Conservation (phyloP, 805 yeast species). For the Saccharomycopsis sp. region DNA sequence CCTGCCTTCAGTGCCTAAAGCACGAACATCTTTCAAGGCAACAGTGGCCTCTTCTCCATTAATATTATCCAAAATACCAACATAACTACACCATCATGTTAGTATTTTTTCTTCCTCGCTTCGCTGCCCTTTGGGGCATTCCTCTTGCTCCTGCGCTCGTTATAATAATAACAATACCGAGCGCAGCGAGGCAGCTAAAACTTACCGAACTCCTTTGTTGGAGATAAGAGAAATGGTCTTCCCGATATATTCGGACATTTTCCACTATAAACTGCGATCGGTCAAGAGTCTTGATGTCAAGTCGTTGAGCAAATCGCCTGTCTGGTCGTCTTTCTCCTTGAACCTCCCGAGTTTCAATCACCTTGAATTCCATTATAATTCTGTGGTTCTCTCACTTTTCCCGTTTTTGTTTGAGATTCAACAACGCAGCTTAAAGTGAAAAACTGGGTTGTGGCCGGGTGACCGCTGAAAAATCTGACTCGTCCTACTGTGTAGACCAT, state of each 20-base stretch:
- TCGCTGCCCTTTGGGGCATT: too few relatives aligned
- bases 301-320: too few relatives aligned
- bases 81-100: conserved; percentile 48
- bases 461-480: not conserved
- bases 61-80: conserved; percentile 80
- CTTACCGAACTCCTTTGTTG: conserved; percentile 60
- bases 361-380: too few relatives aligned
- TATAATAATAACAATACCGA: too few relatives aligned
- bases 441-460: not conserved
- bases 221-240: conserved; percentile 79
- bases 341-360: too few relatives aligned
- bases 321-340: too few relatives aligned
- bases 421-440: not conserved
- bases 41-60: conserved; percentile 90
- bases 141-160: too few relatives aligned
- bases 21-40: conserved; percentile 69
- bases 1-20: conserved; percentile 91
- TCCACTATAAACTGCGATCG: not conserved
- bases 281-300: too few relatives aligned
- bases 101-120: conserved; percentile 4
- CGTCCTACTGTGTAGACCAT: not conserved
- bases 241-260: conserved; percentile 90
- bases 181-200: too few relatives aligned
- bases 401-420: not conserved
- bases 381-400: not conserved